Percentiles rank a stretch among this genome's conserved stretches.
Evolutionary conservation across 2,329 filamentous ascomycete species (phyloP).

Genomic region (Rasamsonia emersonii): DNA sequence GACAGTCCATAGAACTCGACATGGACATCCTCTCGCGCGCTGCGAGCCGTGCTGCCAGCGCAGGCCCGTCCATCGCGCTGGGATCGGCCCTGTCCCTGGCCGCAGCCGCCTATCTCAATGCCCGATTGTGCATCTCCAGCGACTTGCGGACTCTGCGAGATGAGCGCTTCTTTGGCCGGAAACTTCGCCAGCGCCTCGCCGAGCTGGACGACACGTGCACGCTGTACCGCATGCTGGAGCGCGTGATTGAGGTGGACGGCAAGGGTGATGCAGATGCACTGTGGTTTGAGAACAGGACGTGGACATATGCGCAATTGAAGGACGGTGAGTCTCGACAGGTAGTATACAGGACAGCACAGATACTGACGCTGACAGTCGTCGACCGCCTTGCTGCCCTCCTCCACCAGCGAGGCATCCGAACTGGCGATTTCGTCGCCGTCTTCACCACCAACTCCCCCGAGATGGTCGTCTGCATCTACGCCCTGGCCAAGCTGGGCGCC

Average conservation of each 20-base stretch:
- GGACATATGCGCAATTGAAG: constrained; percentile 40
- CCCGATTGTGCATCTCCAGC: constrained; percentile 32
- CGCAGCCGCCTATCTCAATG: constrained; percentile 35
- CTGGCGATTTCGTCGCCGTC: constrained; percentile 37
- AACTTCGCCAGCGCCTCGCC: constrained; percentile 27
- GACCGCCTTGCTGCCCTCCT: constrained; percentile 37
- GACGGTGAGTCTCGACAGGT: constrained; percentile 22
- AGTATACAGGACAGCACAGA: constrained; percentile 6
- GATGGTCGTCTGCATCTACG: constrained; percentile 38
- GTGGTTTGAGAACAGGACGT: constrained; percentile 42
- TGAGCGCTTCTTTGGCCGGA: constrained; percentile 25
- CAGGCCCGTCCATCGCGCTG: constrained; percentile 20
- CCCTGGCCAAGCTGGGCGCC: constrained; percentile 39
- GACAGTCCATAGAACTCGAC: not conserved
- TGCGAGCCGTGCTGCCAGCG: constrained; percentile 2
- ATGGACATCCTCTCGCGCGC: constrained; percentile 8
- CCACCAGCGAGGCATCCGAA: constrained; percentile 25
- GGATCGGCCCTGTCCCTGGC: constrained; percentile 28
- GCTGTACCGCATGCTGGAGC: constrained; percentile 36
- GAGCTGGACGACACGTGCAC: constrained; percentile 32
- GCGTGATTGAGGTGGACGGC: constrained; percentile 31
- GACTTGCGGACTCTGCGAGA: constrained; percentile 29
- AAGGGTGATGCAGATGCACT: constrained; percentile 32
- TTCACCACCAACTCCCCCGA: constrained; percentile 44
- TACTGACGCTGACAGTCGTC: constrained; percentile 25